These are phyloP conservation scores for Hypoxylon sp. DNA, from an alignment of 2,329 filamentous ascomycete genomes.

Conservation along the genomic window DNA sequence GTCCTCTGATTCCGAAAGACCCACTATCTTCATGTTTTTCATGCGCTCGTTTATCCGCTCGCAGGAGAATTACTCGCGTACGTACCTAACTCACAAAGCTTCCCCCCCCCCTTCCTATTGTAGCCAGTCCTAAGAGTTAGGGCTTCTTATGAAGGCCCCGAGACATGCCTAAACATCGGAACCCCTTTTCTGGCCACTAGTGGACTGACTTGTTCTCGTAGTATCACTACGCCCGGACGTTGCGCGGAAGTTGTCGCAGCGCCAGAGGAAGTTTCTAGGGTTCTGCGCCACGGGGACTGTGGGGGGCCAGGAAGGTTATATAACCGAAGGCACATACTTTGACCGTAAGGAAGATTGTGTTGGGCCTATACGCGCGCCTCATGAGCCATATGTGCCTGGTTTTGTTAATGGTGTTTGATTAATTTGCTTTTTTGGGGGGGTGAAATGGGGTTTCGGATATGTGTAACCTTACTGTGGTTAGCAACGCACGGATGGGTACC, in stretches of 20 bases:
- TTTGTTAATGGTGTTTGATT: slow-evolving; percentile 1
- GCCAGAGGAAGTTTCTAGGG: slow-evolving; percentile 46
- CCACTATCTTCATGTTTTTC: slow-evolving; percentile 53
- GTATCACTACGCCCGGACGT: slow-evolving; percentile 52
- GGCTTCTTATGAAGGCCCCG: neutral
- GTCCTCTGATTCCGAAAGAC: slow-evolving; percentile 42
- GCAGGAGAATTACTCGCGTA: slow-evolving; percentile 52
- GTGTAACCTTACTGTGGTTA: neutral
- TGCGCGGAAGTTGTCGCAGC: slow-evolving; percentile 38
- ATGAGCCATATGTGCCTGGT: neutral
- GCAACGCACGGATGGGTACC: neutral
- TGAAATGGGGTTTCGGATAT: neutral
- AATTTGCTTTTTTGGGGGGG: neutral
- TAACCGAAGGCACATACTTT: slow-evolving; percentile 46
- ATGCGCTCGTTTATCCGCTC: slow-evolving; percentile 53
- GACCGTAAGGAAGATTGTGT: slow-evolving; percentile 39
- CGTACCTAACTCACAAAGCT: neutral
- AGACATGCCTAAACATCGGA: neutral
- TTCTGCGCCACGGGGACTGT: slow-evolving; percentile 48
- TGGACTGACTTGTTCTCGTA: neutral
- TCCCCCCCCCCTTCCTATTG: neutral
- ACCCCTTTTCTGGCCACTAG: too few species aligned
- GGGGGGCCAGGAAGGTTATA: slow-evolving; percentile 48
- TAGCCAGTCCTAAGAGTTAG: neutral
- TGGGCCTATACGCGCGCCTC: slow-evolving; percentile 11